phyloP scores from a whole-genome alignment of 208 protist species.

The Lotmaria passim region DNA sequence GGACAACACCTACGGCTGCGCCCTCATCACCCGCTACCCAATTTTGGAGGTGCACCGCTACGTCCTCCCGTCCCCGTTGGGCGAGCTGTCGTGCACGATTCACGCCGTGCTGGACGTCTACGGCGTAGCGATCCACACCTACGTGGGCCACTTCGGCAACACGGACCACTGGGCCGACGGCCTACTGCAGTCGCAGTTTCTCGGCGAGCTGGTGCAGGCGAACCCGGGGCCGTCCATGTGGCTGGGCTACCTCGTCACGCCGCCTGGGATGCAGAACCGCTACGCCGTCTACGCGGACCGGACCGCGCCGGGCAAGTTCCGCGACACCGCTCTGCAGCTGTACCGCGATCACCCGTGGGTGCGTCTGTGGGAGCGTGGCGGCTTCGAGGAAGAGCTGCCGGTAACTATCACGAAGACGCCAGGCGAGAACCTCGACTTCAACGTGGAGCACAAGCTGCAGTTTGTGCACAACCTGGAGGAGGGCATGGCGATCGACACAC shows the following conservation, averaged over 20 bases:
- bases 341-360: slow-evolving; percentile 67
- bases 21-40: slow-evolving; percentile 78
- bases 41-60: slow-evolving; percentile 70
- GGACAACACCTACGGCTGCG: slow-evolving; percentile 87
- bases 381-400: slow-evolving; percentile 59
- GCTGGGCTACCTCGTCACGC: slow-evolving; percentile 83
- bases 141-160: slow-evolving; percentile 86
- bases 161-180: slow-evolving; percentile 85
- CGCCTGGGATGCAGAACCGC: slow-evolving; percentile 50
- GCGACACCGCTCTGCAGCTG: slow-evolving; percentile 68
- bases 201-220: slow-evolving; percentile 46
- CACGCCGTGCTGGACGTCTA: slow-evolving; percentile 76
- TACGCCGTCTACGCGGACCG: slow-evolving; percentile 68
- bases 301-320: slow-evolving; percentile 48
- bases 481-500: slow-evolving; percentile 35
- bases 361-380: slow-evolving; percentile 67
- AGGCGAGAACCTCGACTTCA: slow-evolving; percentile 49
- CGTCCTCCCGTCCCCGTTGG: slow-evolving; percentile 73
- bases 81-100: slow-evolving; percentile 74
- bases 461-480: slow-evolving; percentile 45
- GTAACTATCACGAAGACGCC: slow-evolving; percentile 24
- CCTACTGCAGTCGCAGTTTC: slow-evolving; percentile 84
- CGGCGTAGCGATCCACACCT: slow-evolving; percentile 66
- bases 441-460: slow-evolving; percentile 65
- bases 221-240: slow-evolving; percentile 75